These are phyloP conservation scores for Hypoxylon sp. DNA, from an alignment of 2,329 filamentous ascomycete species.

Conservation along the genomic window DNA sequence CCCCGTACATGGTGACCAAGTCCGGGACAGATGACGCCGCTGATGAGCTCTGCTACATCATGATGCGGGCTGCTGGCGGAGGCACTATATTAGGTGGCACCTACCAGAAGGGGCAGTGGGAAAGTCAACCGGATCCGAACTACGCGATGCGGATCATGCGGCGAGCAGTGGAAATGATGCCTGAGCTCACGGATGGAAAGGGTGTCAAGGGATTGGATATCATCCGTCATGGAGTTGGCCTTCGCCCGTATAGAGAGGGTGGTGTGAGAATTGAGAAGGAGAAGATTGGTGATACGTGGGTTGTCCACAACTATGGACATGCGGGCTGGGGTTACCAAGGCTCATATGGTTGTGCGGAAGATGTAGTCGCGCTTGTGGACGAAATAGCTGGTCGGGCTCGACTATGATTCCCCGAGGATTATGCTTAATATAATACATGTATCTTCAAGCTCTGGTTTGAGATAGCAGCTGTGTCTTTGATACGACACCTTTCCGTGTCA, in stretches of 20 bases:
- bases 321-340: conserved; percentile 82
- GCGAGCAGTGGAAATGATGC: conserved; percentile 76
- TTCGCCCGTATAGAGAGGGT: conserved; percentile 80
- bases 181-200: conserved; percentile 73
- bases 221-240: conserved; percentile 84
- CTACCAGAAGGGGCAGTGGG: conserved; percentile 85
- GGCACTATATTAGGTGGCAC: conserved; percentile 91
- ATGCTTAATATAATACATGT: neutral
- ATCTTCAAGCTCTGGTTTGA: neutral
- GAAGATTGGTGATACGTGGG: conserved; percentile 71
- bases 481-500: neutral
- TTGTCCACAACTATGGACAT: conserved; percentile 88
- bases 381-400: conserved; percentile 63
- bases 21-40: conserved; percentile 81
- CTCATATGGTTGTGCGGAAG: conserved; percentile 78
- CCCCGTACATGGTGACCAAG: conserved; percentile 76
- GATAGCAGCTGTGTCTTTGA: neutral
- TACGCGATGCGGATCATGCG: conserved; percentile 88
- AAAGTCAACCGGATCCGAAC: conserved; percentile 82
- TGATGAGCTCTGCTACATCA: conserved; percentile 83
- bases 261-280: conserved; percentile 85
- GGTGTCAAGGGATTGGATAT: conserved; percentile 81
- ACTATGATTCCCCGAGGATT: neutral
- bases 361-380: conserved; percentile 76
- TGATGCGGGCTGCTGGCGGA: conserved; percentile 84